Percentiles rank a stretch among this genome's conserved stretches.
Conservation (phyloP, 2,329 filamentous ascomycete species). For the Rosellinia necatrix region DNA sequence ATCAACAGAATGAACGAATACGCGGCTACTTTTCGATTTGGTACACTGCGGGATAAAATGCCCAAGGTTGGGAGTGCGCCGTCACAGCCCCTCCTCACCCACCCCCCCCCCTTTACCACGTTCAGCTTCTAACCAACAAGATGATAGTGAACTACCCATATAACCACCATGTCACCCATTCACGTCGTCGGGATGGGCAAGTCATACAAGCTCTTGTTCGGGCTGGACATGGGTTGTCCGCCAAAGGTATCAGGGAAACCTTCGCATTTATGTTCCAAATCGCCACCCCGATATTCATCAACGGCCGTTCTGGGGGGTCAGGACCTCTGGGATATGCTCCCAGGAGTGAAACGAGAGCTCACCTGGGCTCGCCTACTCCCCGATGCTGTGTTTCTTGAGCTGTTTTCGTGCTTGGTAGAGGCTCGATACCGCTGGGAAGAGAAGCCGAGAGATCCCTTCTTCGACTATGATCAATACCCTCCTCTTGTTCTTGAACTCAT, state of each 20-base stretch:
- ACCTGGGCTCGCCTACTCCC: conserved; percentile 5
- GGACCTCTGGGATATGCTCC: conserved; percentile 18
- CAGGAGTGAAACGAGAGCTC: background rate
- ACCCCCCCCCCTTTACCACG: too few species aligned
- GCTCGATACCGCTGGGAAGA: conserved; percentile 6
- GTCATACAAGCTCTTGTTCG: background rate
- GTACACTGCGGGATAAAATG: background rate
- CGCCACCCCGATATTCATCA: conserved; percentile 8
- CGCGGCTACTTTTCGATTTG: too few species aligned
- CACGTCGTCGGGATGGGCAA: background rate
- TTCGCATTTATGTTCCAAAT: conserved; percentile 12
- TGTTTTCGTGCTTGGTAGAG: conserved; percentile 12
- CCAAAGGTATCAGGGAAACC: background rate
- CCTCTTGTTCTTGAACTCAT: background rate
- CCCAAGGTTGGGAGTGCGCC: conserved; percentile 6
- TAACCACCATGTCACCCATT: background rate
- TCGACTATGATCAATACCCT: background rate
- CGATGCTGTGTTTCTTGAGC: conserved; percentile 6
- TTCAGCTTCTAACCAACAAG: background rate
- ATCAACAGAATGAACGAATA: background rate
- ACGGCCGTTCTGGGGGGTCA: background rate
- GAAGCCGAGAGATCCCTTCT: background rate
- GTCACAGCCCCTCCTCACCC: background rate
- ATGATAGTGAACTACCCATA: background rate
- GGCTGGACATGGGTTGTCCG: background rate